Percentiles rank a stretch among this genome's conserved stretches.
phyloP scores from a whole-genome alignment of 805 yeast species.

The Danielia oregonensis region DNA sequence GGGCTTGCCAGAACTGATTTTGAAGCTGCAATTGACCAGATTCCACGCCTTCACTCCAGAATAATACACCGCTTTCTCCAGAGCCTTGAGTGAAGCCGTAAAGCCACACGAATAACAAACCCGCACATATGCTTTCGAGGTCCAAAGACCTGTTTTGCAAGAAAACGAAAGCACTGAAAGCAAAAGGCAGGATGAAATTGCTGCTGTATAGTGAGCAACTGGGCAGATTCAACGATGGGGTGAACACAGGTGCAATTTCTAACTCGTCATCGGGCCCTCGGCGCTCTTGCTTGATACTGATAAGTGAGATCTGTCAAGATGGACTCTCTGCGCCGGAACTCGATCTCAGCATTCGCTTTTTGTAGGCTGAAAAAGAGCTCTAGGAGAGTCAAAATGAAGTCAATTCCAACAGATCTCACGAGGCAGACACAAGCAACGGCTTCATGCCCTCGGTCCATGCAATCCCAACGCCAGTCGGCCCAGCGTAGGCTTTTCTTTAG shows the following conservation, averaged over 20 bases:
- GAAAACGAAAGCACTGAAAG: conserved; percentile 15
- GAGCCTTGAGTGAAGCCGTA: conserved; percentile 4
- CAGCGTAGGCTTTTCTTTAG: conserved; percentile 6
- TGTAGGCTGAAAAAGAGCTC: not conserved
- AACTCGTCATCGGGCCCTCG: not conserved
- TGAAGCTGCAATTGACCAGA: no score
- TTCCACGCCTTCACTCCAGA: no score
- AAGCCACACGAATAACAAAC: conserved; percentile 6
- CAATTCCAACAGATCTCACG: no score
- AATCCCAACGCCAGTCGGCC: not conserved
- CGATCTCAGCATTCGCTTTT: not conserved
- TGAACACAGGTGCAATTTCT: not conserved
- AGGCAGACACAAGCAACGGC: no score
- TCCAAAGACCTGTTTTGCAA: conserved; percentile 1
- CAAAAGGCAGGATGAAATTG: conserved; percentile 4
- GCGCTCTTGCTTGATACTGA: no score
- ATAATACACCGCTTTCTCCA: not conserved
- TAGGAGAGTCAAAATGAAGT: not conserved
- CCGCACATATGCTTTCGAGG: conserved; percentile 15
- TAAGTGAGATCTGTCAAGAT: no score
- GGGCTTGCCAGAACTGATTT: no score
- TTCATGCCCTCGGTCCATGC: no score
- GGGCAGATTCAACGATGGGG: no score
- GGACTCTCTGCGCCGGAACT: not conserved
- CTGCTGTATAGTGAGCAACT: not conserved